Evolutionary conservation across 1,139 yeast genomes (phyloP), one percentile per base, ranked within the genome.

Genomic region (Zygoascus meyerae): DNA sequence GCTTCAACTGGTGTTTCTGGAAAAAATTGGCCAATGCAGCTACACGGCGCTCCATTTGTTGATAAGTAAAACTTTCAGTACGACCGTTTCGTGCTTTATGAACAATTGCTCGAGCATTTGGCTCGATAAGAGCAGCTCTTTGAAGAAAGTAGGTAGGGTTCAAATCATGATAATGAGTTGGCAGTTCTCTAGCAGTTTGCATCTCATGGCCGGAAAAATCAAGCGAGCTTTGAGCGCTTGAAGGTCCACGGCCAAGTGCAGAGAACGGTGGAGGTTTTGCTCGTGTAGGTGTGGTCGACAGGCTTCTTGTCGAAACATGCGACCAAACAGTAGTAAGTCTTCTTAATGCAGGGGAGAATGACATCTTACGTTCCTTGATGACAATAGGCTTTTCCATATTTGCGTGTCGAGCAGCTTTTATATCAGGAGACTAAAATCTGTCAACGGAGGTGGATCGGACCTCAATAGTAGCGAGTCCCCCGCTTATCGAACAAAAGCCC

Each of bases 121-220:
- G 71, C 51, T 65, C 68, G 44, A 67, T 58, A 11, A 53, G 57
- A 2, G 71, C 69, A 0, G 69, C 57, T 26, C 70, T 54, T 29
- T 65, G 67, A 17, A 67, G 56, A 47, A 67, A 67, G 46, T 58
- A 62, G 7, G 67, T 60, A 2, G 70, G 70, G 49, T 67, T 65
- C 46, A 67, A 54, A 34, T 65, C 65, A 51, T 66, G 70, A 41
- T 50, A 50, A 39, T 49, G 39, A 10, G 48, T 40, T 9, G 51
- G 43, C 11, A 32, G 18, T 12, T 35, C 30, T 4, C 16, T 35
- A n/a, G n/a, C 5, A 21, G 8, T 21, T 21, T 35, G 14, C n/a
- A n/a, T 12, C 29, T 17, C 30, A 10, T 26, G 30, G 15, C n/a
- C 16, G 15, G 18, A 16, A 15, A 35, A 35, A 11, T 26, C 12